Conservation (phyloP, 2,329 filamentous ascomycete genomes). For the Paracoccidioides brasiliensis region DNA sequence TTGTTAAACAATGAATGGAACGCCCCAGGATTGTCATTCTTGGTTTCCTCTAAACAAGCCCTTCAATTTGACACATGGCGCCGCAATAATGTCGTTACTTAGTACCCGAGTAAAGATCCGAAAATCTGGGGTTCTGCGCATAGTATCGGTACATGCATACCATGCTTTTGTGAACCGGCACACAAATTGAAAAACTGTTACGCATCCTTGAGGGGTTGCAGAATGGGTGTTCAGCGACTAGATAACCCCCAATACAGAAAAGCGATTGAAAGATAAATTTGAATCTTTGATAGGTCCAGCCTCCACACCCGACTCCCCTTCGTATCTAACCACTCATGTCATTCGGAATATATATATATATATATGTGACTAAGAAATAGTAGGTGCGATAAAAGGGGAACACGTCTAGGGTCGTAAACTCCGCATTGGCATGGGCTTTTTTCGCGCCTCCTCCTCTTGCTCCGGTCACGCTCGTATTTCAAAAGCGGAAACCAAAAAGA, state of each 20-base stretch:
- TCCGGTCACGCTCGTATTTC: neutral
- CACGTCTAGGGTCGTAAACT: neutral
- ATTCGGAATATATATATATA: too few relatives aligned
- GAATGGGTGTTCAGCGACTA: neutral
- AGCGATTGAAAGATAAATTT: neutral
- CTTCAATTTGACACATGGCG: neutral
- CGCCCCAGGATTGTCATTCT: too few relatives aligned
- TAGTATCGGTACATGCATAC: neutral
- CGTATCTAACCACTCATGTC: neutral
- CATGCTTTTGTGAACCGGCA: neutral
- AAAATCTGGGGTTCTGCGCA: neutral
- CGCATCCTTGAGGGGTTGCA: neutral
- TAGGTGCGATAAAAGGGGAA: neutral
- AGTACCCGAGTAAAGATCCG: neutral
- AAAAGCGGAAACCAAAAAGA: neutral
- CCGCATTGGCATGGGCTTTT: neutral
- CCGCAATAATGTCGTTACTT: neutral
- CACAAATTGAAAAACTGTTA: neutral
- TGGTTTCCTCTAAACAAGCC: neutral
- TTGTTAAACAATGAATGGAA: too few relatives aligned
- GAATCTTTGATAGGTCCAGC: neutral
- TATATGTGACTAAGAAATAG: neutral
- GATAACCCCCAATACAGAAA: slow-evolving; percentile 1
- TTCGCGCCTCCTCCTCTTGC: neutral
- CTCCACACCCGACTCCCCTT: neutral